Conservation (phyloP, 1,284 basidiomycete species). For the Veloporphyrellus conicus region DNA sequence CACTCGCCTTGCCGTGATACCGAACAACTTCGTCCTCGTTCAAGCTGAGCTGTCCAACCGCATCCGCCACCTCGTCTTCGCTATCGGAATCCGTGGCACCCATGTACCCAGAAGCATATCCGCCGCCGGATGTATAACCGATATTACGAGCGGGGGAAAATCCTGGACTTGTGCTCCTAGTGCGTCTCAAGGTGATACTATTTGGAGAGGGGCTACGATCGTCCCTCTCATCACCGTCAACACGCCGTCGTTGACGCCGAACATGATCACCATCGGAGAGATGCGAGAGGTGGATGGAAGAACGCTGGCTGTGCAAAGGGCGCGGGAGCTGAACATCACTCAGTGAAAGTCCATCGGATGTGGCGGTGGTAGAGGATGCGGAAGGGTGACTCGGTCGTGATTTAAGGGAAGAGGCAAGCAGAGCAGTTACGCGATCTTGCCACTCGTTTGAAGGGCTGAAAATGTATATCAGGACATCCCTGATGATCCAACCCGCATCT, state of each 20-base stretch:
- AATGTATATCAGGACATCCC: not conserved
- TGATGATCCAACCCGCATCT: not conserved
- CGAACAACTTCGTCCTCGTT: slow-evolving; percentile 80
- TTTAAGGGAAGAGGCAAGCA: slow-evolving; percentile 33
- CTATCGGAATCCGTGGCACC: slow-evolving; percentile 35
- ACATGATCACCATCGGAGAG: slow-evolving; percentile 17
- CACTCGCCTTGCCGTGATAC: slow-evolving; percentile 77
- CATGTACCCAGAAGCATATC: slow-evolving; percentile 28
- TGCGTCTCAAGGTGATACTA: slow-evolving; percentile 5
- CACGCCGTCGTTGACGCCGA: slow-evolving; percentile 33
- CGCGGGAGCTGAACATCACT: slow-evolving; percentile 13
- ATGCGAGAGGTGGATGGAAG: slow-evolving; percentile 13
- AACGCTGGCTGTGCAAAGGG: slow-evolving; percentile 6
- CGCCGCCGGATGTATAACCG: slow-evolving; percentile 14
- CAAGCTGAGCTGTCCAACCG: slow-evolving; percentile 77
- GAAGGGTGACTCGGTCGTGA: slow-evolving; percentile 4
- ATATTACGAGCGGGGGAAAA: slow-evolving; percentile 18
- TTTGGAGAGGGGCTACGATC: slow-evolving; percentile 10
- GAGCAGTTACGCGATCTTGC: slow-evolving; percentile 61
- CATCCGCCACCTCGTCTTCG: slow-evolving; percentile 59
- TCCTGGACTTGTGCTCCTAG: slow-evolving; percentile 17
- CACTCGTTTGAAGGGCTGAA: slow-evolving; percentile 73
- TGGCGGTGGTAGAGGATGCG: not conserved
- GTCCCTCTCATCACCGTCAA: slow-evolving; percentile 16
- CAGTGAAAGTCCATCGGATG: slow-evolving; percentile 13